phyloP scores from a whole-genome alignment of 2,329 filamentous ascomycete genomes.

The Eutypella sp. region DNA sequence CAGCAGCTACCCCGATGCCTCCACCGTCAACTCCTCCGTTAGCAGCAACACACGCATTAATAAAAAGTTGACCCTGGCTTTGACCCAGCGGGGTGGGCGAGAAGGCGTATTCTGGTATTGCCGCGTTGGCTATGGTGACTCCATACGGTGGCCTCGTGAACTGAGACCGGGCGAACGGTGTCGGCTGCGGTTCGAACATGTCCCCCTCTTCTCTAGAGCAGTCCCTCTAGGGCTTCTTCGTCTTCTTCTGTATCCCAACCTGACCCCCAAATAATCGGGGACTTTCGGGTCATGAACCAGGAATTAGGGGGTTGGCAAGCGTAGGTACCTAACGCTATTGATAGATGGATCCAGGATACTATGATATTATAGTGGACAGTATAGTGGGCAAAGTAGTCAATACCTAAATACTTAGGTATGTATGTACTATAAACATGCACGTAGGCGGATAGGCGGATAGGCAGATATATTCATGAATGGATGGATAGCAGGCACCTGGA shows the following conservation, averaged over 20 bases:
- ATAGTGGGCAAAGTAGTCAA: no score
- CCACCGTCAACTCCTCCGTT: constrained; percentile 16
- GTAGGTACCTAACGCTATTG: constrained; percentile 4
- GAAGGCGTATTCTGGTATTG: constrained; percentile 23
- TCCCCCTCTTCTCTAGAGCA: constrained; percentile 23
- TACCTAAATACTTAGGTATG: not conserved
- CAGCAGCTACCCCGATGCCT: constrained; percentile 8
- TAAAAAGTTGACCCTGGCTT: constrained; percentile 3
- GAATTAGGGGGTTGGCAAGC: not conserved
- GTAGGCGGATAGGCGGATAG: not conserved
- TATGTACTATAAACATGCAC: not conserved
- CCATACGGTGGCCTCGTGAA: constrained; percentile 38
- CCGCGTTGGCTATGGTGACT: constrained; percentile 27
- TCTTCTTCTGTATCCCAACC: not conserved
- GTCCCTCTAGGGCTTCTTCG: no score
- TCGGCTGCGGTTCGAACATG: constrained; percentile 53
- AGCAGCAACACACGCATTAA: not conserved
- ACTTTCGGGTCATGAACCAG: constrained; percentile 16
- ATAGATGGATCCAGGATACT: no score
- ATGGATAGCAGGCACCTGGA: no score
- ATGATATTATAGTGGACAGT: no score
- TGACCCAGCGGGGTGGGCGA: constrained; percentile 24
- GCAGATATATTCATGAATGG: no score
- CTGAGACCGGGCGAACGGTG: constrained; percentile 41
- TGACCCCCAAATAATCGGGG: constrained; percentile 12